Conservation (phyloP, 1,284 basidiomycete species). For the Schizophyllum amplum region DNA sequence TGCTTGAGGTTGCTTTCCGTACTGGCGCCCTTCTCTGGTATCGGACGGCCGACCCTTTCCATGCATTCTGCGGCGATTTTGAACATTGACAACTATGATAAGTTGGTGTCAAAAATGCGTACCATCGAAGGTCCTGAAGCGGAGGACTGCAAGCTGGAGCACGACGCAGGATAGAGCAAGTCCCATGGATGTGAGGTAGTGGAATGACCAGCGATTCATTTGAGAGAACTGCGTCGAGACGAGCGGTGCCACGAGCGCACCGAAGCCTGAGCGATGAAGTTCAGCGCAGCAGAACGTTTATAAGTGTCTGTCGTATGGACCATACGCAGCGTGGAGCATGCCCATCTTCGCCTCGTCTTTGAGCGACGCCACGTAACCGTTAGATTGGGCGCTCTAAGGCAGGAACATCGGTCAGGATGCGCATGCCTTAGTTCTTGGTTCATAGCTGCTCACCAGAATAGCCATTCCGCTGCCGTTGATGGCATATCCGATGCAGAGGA, state of each 20-base stretch:
- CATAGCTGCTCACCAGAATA: neutral
- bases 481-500: constrained; percentile 8
- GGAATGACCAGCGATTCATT: constrained; percentile 47
- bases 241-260: constrained; percentile 53
- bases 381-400: constrained; percentile 50
- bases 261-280: constrained; percentile 33
- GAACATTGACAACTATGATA: neutral
- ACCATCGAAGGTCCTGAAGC: constrained; percentile 40
- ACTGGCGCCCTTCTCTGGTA: constrained; percentile 25
- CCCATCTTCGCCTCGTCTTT: constrained; percentile 41
- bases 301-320: constrained; percentile 26
- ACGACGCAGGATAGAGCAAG: constrained; percentile 28
- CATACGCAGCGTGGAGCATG: constrained; percentile 34
- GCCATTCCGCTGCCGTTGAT: no score
- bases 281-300: neutral
- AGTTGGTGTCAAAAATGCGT: constrained; percentile 13
- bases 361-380: constrained; percentile 44
- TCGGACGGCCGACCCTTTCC: constrained; percentile 30
- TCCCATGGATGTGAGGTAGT: constrained; percentile 55
- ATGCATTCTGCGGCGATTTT: constrained; percentile 27
- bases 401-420: no score
- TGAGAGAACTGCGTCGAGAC: constrained; percentile 57
- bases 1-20: constrained; percentile 49
- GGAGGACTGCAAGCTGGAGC: constrained; percentile 41
- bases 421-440: neutral